phyloP scores from a whole-genome alignment of 2,329 filamentous ascomycete species.

The Metarhizium robertsii region DNA sequence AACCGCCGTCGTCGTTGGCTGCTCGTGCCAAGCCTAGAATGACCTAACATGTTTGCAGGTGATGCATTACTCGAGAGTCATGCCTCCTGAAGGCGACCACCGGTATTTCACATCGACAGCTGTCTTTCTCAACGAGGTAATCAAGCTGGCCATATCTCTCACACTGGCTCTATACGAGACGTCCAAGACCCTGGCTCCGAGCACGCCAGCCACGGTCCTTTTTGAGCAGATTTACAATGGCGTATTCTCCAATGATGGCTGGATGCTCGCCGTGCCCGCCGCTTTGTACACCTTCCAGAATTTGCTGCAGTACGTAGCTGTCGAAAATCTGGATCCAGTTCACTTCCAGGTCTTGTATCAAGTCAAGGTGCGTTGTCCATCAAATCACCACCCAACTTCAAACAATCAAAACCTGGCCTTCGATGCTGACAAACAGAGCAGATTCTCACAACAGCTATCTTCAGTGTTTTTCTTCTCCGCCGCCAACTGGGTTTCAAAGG shows the following conservation, averaged over 20 bases:
- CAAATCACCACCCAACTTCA: neutral
- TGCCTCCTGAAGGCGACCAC: conserved; percentile 75
- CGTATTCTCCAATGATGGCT: conserved; percentile 84
- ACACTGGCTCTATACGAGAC: conserved; percentile 84
- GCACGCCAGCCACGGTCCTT: conserved; percentile 69
- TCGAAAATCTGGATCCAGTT: conserved; percentile 84
- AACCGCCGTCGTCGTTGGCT: neutral
- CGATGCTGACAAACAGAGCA: conserved; percentile 14
- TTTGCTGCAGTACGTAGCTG: conserved; percentile 83
- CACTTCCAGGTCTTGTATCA: conserved; percentile 93
- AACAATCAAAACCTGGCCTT: neutral
- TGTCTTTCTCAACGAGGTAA: conserved; percentile 84
- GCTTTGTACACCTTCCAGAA: conserved; percentile 86
- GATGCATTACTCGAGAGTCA: conserved; percentile 89
- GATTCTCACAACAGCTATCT: conserved; percentile 82
- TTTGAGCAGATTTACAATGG: conserved; percentile 70
- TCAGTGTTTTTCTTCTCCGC: conserved; percentile 70
- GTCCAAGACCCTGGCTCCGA: conserved; percentile 65
- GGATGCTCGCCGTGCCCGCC: conserved; percentile 88
- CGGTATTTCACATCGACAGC: conserved; percentile 92
- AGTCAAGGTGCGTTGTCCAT: conserved; percentile 53
- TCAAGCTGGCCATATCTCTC: conserved; percentile 80
- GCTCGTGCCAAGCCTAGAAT: neutral
- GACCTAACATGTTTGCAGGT: conserved; percentile 41
- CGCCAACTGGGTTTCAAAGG: conserved; percentile 60